Percentiles rank a stretch among this genome's conserved stretches.
Evolutionary conservation across 2,329 filamentous ascomycete genomes (phyloP).

Genomic region (Sarocladiaceae sp.): DNA sequence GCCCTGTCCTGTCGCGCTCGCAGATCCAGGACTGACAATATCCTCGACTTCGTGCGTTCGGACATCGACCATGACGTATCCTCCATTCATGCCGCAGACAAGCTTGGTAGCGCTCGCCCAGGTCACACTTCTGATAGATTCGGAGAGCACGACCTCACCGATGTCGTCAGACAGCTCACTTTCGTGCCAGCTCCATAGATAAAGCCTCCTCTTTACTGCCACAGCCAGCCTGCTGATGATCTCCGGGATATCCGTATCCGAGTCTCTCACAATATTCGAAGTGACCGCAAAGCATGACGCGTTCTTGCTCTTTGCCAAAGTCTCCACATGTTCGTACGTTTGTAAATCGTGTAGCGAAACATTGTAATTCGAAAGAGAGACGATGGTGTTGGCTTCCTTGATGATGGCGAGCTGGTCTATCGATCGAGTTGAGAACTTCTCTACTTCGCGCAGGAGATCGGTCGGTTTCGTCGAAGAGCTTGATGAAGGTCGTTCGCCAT

Average conservation of each 20-base stretch:
- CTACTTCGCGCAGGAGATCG: conserved; percentile 84
- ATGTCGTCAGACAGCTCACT: conserved; percentile 74
- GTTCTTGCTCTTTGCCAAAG: conserved; percentile 76
- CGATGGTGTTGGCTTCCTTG: conserved; percentile 87
- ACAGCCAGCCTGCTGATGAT: conserved; percentile 91
- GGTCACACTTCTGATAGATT: conserved; percentile 81
- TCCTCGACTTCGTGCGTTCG: conserved; percentile 70
- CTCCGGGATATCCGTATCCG: conserved; percentile 79
- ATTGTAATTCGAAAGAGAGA: conserved; percentile 86
- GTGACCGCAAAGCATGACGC: conserved; percentile 89
- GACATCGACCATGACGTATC: conserved; percentile 86
- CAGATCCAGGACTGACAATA: conserved; percentile 71
- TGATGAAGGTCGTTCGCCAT: conserved; percentile 23
- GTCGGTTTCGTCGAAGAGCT: conserved; percentile 51
- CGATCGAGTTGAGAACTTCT: conserved; percentile 86
- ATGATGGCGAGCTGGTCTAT: conserved; percentile 94
- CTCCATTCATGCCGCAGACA: conserved; percentile 85
- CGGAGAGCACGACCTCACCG: conserved; percentile 72
- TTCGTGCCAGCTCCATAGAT: conserved; percentile 95
- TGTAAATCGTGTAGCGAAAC: conserved; percentile 88
- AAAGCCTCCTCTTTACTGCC: conserved; percentile 82
- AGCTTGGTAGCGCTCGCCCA: conserved; percentile 88
- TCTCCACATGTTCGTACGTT: conserved; percentile 77
- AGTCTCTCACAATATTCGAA: conserved; percentile 90
- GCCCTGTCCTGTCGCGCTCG: conserved; percentile 59